Evolutionary conservation across 306 rosid species (phyloP).

Genomic region (Prunus mume): DNA sequence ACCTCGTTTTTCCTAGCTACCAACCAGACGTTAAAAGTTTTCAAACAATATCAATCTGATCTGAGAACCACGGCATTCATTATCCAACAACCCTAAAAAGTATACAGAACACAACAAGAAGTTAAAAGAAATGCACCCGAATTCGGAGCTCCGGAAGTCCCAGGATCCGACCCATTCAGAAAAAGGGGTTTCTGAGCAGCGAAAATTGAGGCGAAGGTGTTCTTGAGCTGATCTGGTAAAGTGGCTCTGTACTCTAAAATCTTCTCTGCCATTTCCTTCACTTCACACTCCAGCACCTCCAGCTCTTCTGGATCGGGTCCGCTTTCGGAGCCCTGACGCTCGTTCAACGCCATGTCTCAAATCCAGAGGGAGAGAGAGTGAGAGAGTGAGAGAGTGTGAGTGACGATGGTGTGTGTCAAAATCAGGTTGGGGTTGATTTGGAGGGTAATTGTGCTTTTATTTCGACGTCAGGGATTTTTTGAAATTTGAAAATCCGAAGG

Average conservation of each 20-base stretch:
- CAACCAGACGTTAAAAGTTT: neutral
- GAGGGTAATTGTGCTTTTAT: conserved; percentile 28
- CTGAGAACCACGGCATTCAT: neutral
- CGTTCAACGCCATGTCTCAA: conserved; percentile 31
- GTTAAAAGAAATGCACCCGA: conserved; percentile 16
- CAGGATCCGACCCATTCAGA: conserved; percentile 22
- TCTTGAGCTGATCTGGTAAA: conserved; percentile 62
- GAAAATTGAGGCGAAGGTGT: conserved; percentile 46
- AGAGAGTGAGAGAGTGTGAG: conserved; percentile 1
- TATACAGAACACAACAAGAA: neutral
- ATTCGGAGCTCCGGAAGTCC: conserved; percentile 21
- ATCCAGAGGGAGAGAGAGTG: neutral
- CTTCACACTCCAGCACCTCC: conserved; percentile 54
- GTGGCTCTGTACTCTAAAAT: conserved; percentile 54
- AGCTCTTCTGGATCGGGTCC: conserved; percentile 31
- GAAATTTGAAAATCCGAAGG: conserved; percentile 15
- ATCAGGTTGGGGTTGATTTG: conserved; percentile 15
- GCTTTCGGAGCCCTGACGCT: conserved; percentile 20
- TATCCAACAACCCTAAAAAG: neutral
- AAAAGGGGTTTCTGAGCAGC: conserved; percentile 50
- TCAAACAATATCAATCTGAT: neutral
- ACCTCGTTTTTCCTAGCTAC: neutral
- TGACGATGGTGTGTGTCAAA: neutral
- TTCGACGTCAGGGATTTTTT: conserved; percentile 21
- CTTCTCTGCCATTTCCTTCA: conserved; percentile 55